Conservation (phyloP, 192 early-diverging fungal genomes). For the Entomortierella lignicola region DNA sequence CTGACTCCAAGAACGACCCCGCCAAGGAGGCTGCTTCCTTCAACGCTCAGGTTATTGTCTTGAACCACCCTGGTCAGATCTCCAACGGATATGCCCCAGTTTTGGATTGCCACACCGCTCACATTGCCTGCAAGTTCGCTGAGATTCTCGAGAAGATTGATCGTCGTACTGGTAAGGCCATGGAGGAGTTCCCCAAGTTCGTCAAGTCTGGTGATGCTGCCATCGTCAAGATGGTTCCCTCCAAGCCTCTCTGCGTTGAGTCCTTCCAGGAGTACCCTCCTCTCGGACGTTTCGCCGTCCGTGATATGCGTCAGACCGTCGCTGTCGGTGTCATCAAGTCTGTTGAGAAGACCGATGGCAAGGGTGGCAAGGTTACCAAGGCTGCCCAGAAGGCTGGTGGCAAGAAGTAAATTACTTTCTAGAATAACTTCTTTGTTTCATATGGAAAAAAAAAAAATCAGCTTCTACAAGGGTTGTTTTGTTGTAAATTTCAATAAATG, state of each 20-base stretch:
- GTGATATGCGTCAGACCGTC: slow-evolving; percentile 98
- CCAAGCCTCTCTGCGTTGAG: slow-evolving; percentile 95
- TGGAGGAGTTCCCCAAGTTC: slow-evolving; percentile 94
- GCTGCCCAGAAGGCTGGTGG: slow-evolving; percentile 73
- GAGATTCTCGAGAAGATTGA: slow-evolving; percentile 96
- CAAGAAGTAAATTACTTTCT: slow-evolving; percentile 49
- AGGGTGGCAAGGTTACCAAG: slow-evolving; percentile 79
- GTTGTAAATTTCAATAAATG: slow-evolving; percentile 28
- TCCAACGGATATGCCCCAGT: slow-evolving; percentile 94
- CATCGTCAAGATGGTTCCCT: slow-evolving; percentile 94
- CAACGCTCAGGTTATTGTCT: slow-evolving; percentile 94
- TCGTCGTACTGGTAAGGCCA: slow-evolving; percentile 93
- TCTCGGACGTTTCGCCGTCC: slow-evolving; percentile 95
- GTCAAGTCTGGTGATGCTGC: slow-evolving; percentile 96
- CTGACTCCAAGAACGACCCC: slow-evolving; percentile 97
- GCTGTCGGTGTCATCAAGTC: slow-evolving; percentile 97
- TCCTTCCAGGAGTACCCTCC: slow-evolving; percentile 92
- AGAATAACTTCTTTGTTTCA: slow-evolving; percentile 3
- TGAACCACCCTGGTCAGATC: slow-evolving; percentile 98
- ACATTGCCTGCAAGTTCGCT: slow-evolving; percentile 96
- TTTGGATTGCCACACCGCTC: slow-evolving; percentile 95
- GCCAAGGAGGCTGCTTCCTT: slow-evolving; percentile 93
- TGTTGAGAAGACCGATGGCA: slow-evolving; percentile 83
- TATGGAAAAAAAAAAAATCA: slow-evolving; percentile 27
- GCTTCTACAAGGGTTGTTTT: slow-evolving; percentile 26